Evolutionary conservation across 768 basidiomycete species (phyloP).

Genomic region (Crepidotus variabilis): DNA sequence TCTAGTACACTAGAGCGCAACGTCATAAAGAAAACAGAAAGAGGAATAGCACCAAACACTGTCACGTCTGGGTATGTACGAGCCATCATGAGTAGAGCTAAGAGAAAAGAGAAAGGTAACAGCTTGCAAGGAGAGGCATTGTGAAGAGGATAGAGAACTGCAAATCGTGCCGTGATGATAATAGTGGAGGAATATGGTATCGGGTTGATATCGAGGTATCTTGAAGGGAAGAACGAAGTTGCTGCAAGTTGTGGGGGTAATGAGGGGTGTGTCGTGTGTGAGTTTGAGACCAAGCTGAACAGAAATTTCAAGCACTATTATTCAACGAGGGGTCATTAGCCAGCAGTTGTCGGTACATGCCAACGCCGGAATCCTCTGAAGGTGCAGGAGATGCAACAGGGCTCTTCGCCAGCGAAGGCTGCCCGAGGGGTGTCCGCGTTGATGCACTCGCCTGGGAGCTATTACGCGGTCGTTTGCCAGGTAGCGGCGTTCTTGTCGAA

Average conservation of each 20-base stretch:
- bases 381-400: slow-evolving; percentile 68
- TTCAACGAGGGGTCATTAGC: slow-evolving; percentile 71
- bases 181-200: slow-evolving; percentile 16
- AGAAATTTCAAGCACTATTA: slow-evolving; percentile 28
- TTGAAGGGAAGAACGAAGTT: too few species aligned
- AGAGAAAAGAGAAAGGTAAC: background rate
- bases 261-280: slow-evolving; percentile 6
- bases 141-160: background rate
- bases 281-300: slow-evolving; percentile 13
- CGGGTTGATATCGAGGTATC: background rate
- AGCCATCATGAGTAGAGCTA: background rate
- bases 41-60: background rate
- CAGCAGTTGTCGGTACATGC: slow-evolving; percentile 78
- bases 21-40: slow-evolving; percentile 17
- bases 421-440: slow-evolving; percentile 33
- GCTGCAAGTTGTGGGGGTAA: too few species aligned
- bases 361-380: slow-evolving; percentile 80
- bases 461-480: slow-evolving; percentile 64
- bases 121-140: slow-evolving; percentile 9
- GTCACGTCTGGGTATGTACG: background rate
- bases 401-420: slow-evolving; percentile 27
- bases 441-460: slow-evolving; percentile 57
- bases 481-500: slow-evolving; percentile 34
- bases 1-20: slow-evolving; percentile 15
- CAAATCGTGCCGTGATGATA: background rate